Conservation (phyloP, 257 asterid species). For the Ocimum tenuiflorum region DNA sequence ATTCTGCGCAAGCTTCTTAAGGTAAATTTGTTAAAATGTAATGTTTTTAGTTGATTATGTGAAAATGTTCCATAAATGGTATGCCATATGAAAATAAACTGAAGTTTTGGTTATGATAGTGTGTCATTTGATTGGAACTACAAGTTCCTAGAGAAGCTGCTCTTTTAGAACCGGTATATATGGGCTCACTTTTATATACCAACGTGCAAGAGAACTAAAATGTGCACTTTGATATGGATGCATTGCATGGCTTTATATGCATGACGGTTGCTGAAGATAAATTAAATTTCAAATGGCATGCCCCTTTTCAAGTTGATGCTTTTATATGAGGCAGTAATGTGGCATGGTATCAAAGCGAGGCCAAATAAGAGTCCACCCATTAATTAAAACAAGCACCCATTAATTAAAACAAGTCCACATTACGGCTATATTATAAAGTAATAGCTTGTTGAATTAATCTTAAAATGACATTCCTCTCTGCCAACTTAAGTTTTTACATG, state of each 20-base stretch:
- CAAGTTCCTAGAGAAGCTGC: conserved; percentile 3
- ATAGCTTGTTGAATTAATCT: no score
- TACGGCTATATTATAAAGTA: no score
- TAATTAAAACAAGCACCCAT: background rate
- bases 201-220: background rate
- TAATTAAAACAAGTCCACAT: background rate
- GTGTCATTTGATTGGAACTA: background rate
- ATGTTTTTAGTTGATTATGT: background rate
- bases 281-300: background rate
- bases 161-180: background rate
- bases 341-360: background rate
- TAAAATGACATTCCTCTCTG: no score
- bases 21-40: conserved; percentile 35
- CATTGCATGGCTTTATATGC: background rate
- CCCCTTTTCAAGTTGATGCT: background rate
- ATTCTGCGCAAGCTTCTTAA: conserved; percentile 88
- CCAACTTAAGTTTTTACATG: no score
- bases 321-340: background rate
- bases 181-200: background rate
- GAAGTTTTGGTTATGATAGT: background rate
- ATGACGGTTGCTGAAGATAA: background rate
- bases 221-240: background rate
- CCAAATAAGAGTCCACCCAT: background rate
- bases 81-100: background rate
- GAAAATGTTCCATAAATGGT: background rate